phyloP scores from a whole-genome alignment of 169 alveolate genomes.

The Cryptosporidium baileyi region DNA sequence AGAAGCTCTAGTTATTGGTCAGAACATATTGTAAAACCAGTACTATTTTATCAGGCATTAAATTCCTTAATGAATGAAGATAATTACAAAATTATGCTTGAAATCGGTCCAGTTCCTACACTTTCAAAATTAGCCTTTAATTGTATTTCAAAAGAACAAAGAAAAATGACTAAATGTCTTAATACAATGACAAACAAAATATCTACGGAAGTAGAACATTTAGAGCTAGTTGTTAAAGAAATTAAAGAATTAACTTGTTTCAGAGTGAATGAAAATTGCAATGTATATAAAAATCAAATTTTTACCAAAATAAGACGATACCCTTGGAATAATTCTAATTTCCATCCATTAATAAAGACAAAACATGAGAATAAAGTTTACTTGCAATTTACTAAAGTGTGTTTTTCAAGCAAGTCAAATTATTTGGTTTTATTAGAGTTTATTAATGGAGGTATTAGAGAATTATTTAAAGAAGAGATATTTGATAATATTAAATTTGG shows the following conservation, averaged over 20 bases:
- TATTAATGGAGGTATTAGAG: conserved; percentile 34
- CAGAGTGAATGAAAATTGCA: neutral
- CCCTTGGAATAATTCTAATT: conserved; percentile 22
- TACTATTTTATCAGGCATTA: conserved; percentile 39
- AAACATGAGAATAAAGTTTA: neutral
- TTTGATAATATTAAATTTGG: conserved; percentile 13
- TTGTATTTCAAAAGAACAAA: conserved; percentile 15
- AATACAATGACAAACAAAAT: conserved; percentile 14
- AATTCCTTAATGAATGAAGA: neutral
- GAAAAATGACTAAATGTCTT: neutral
- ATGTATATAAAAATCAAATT: neutral
- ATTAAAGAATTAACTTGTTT: too few species aligned
- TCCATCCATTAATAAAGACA: conserved; percentile 18
- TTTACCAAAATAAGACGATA: conserved; percentile 22
- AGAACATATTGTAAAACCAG: conserved; percentile 28
- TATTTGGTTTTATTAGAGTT: conserved; percentile 5
- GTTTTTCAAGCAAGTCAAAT: neutral
- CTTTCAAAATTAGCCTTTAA: conserved; percentile 33
- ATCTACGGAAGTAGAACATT: conserved; percentile 5
- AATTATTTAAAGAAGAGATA: neutral
- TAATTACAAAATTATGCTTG: neutral
- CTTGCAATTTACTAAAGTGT: neutral
- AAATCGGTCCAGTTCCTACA: conserved; percentile 47
- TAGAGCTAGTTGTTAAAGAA: neutral
- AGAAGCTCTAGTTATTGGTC: conserved; percentile 52